phyloP scores from a whole-genome alignment of 345 rosid genomes.

The Populus euphratica region DNA sequence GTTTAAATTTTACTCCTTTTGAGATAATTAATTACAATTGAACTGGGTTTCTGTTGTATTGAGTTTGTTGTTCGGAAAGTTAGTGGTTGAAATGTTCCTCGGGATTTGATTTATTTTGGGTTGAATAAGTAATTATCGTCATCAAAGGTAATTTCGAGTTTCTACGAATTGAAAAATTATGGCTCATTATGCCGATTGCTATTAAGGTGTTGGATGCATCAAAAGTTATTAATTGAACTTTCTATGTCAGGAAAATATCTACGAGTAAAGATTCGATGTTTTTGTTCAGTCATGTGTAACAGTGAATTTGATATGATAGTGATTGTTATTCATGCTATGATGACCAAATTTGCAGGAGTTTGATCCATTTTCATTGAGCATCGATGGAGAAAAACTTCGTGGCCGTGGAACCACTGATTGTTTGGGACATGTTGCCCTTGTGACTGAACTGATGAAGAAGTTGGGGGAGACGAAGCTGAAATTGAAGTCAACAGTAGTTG shows the following conservation, averaged over 20 bases:
- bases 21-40: neutral
- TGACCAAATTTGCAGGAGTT: slow-evolving; percentile 59
- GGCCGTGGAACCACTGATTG: slow-evolving; percentile 99
- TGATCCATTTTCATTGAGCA: slow-evolving; percentile 84
- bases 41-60: slow-evolving; percentile 1
- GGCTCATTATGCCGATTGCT: neutral
- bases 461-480: slow-evolving; percentile 76
- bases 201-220: neutral
- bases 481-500: slow-evolving; percentile 69
- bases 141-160: neutral
- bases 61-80: neutral
- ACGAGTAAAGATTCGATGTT: neutral
- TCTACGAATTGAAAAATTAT: neutral
- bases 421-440: slow-evolving; percentile 93
- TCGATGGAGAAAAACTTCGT: slow-evolving; percentile 82
- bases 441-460: slow-evolving; percentile 79
- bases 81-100: neutral
- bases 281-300: neutral
- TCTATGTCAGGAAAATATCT: neutral
- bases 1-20: neutral
- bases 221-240: neutral
- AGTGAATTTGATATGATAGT: neutral
- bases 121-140: neutral
- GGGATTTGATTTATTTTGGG: neutral
- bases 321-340: neutral